Base-by-base conservation (phyloP, 306 rosid genomes). In the Ormosia semicastrata region DNA sequence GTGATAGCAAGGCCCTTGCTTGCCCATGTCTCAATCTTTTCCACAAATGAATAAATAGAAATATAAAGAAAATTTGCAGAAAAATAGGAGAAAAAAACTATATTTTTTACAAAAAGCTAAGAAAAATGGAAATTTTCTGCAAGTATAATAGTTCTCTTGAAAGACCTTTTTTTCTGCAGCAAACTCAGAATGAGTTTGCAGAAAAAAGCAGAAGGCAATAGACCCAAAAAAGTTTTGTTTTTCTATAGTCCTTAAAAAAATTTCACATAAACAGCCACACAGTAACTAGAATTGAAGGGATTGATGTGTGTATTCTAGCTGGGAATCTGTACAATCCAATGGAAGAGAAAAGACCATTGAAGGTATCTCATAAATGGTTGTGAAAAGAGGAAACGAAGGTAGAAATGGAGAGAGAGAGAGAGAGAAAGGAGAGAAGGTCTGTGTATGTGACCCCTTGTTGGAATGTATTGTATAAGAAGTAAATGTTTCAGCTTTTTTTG, bases 1-100 rank as follows among this genome's bases (percentile, higher is more conserved):
- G 98, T 96, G 99, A 92, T 88, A 86, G 93, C 99, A 96, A 87
- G 99, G 99, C 13, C 99, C 99, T 72, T 96, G 97, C 86, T 96
- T 96, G 79, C 94, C 99, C 99, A 96, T 96, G 78, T 81, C 86
- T 89, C 87, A 80, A 85, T 85, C 83, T 86, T 87, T 89, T 67
- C 80, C 91, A 73, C 89, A 73, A 82, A 83, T 82, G 84, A 72
- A 82, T 81, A 83, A 71, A 81, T 71, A 62, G 10, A 78, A 71
- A 89, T 84, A 86, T 74, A 54, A 81, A 84, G 54, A 82, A 88
- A 85, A 76, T 77, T 86, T 76, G 65, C 89, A 33, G 80, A 49
- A 73, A 70, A 71, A 50, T 15, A 8, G 29, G 44, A 32, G 34
- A 5, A 58, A 71, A 44, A 81, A 64, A 13, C 15, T 9, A 77